phyloP scores from a whole-genome alignment of 2,329 filamentous ascomycete species.

The Alternaria conjuncta region DNA sequence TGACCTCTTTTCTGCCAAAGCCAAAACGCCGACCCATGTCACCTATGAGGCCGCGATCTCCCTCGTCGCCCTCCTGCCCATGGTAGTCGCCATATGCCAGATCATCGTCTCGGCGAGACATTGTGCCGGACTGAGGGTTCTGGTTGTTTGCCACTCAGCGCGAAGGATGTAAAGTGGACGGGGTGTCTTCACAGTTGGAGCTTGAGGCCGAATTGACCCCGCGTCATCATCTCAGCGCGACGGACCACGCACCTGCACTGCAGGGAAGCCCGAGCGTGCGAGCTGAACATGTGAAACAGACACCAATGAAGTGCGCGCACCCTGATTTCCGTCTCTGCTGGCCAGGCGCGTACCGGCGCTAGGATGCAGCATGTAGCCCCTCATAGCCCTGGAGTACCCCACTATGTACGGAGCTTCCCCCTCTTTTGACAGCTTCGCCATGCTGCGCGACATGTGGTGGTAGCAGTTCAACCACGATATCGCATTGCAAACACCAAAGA shows the following conservation, averaged over 20 bases:
- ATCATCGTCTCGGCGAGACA: conserved; percentile 55
- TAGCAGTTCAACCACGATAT: not conserved
- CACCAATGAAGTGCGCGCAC: conserved; percentile 1
- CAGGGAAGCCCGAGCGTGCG: not conserved
- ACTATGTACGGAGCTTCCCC: not conserved
- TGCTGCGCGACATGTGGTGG: not conserved
- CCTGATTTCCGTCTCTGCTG: not conserved
- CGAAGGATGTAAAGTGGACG: not conserved
- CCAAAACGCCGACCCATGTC: conserved; percentile 58
- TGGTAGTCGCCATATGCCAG: conserved; percentile 64
- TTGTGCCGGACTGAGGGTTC: conserved; percentile 27
- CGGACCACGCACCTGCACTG: conserved; percentile 7
- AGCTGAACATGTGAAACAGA: conserved; percentile 6
- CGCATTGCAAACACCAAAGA: not conserved
- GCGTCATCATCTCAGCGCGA: conserved; percentile 27
- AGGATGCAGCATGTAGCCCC: not conserved
- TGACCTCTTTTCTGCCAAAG: conserved; percentile 42
- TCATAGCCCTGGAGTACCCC: not conserved
- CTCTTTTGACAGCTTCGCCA: not conserved
- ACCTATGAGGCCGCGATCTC: conserved; percentile 59
- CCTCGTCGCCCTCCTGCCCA: conserved; percentile 46
- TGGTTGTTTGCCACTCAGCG: not conserved
- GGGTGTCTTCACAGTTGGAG: conserved; percentile 10
- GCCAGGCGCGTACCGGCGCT: not conserved
- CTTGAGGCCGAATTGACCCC: conserved; percentile 16